Percentiles rank a stretch among this genome's conserved stretches.
Evolutionary conservation across 495 filamentous ascomycete genomes (phyloP).

Genomic region (Penicillium arizonense): DNA sequence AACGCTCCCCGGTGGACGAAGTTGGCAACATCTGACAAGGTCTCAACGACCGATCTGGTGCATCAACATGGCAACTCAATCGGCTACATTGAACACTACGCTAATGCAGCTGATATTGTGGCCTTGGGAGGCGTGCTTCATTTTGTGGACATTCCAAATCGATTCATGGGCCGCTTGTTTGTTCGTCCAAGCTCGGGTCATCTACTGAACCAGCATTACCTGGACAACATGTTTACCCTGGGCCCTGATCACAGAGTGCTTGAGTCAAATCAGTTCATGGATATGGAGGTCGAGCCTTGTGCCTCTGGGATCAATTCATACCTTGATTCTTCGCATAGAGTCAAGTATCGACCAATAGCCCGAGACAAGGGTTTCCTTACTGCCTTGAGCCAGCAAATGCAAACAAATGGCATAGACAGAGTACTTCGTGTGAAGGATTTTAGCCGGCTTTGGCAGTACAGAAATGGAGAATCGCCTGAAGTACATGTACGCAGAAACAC

Average conservation of each 20-base stretch:
- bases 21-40: not conserved
- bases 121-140: conserved; percentile 72
- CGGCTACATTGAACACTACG: conserved; percentile 82
- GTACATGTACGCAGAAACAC: not conserved
- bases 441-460: conserved; percentile 72
- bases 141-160: conserved; percentile 47
- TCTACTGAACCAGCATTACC: conserved; percentile 76
- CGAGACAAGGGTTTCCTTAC: conserved; percentile 5
- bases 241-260: conserved; percentile 24
- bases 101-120: conserved; percentile 74
- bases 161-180: conserved; percentile 77
- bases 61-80: conserved; percentile 38
- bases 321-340: not conserved
- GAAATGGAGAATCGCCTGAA: conserved; percentile 62
- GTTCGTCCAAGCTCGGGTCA: conserved; percentile 66
- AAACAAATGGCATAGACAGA: not conserved
- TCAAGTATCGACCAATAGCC: conserved; percentile 1
- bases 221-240: conserved; percentile 71
- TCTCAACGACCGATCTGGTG: not conserved
- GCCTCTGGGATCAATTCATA: not conserved
- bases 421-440: conserved; percentile 59
- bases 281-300: conserved; percentile 23
- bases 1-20: conserved; percentile 65
- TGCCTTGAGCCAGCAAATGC: not conserved
- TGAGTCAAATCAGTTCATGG: conserved; percentile 36